Evolutionary conservation across 2,329 filamentous ascomycete genomes (phyloP).

Genomic region (Chaetothyriales sp.): DNA sequence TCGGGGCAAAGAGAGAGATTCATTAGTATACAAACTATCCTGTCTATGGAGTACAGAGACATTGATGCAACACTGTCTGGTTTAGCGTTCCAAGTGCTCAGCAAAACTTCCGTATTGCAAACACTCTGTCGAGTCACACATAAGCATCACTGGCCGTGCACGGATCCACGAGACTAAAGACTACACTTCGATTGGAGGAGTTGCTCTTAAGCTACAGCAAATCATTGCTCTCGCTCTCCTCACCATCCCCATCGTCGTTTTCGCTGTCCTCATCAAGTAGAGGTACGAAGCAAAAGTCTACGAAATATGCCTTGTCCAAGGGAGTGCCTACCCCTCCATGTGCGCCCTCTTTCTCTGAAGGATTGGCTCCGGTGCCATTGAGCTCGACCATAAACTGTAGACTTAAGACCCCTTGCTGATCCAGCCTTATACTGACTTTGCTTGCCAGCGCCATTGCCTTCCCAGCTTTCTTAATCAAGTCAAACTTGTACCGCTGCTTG

Average conservation of each 20-base stretch:
- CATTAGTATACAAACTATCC: no score
- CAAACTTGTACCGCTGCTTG: constrained; percentile 73
- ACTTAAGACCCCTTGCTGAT: constrained; percentile 79
- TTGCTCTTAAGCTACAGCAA: neutral
- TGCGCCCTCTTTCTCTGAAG: constrained; percentile 1
- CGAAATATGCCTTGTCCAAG: constrained; percentile 21
- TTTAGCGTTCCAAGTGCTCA: no score
- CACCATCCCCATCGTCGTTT: constrained; percentile 24
- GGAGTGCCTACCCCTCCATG: constrained; percentile 6
- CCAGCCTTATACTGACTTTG: constrained; percentile 82
- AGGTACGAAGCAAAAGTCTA: constrained; percentile 36
- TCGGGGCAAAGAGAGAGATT: no score
- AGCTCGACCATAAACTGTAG: constrained; percentile 93
- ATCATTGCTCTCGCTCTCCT: constrained; percentile 15
- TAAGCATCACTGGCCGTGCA: no score
- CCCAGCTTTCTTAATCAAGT: constrained; percentile 68
- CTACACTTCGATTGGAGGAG: no score
- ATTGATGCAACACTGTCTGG: no score
- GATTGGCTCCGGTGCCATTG: constrained; percentile 37
- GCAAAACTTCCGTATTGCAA: no score
- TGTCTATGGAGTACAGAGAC: no score
- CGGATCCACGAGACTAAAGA: no score
- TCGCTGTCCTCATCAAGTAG: constrained; percentile 32
- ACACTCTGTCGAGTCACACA: no score
- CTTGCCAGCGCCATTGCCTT: constrained; percentile 87